These are phyloP conservation scores for button mushroom (Agaricus bisporus) DNA, from an alignment of 768 basidiomycete genomes.

Conservation along the genomic window DNA sequence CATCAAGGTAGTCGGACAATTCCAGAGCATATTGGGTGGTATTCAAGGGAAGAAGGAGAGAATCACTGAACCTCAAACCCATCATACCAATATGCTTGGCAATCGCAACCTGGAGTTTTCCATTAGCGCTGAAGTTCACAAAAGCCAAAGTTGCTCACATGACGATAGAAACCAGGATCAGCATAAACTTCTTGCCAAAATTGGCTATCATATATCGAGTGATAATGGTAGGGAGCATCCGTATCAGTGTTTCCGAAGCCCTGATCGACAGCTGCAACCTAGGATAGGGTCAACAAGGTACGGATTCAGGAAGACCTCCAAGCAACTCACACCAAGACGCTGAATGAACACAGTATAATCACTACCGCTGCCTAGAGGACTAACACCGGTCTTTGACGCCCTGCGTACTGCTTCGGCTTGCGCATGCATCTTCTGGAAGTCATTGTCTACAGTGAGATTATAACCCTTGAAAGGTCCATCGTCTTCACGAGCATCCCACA, in stretches of 20 bases:
- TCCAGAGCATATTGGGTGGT: constrained; percentile 72
- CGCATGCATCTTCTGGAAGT: constrained; percentile 35
- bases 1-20: constrained; percentile 53
- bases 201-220: constrained; percentile 68
- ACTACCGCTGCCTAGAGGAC: constrained; percentile 76
- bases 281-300: neutral
- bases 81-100: constrained; percentile 64
- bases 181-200: constrained; percentile 70
- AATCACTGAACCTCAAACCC: constrained; percentile 55
- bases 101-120: constrained; percentile 44
- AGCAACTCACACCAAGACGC: constrained; percentile 38
- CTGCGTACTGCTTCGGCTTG: constrained; percentile 24
- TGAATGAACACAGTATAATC: constrained; percentile 94
- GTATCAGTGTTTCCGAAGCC: constrained; percentile 35
- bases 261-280: constrained; percentile 39
- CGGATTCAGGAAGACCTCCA: neutral
- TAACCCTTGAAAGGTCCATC: constrained; percentile 41
- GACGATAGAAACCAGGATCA: constrained; percentile 70
- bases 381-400: constrained; percentile 36
- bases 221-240: constrained; percentile 73
- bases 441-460: constrained; percentile 32
- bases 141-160: constrained; percentile 36
- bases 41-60: constrained; percentile 65
- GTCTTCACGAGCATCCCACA: constrained; percentile 77
- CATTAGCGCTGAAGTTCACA: neutral